Conservation (phyloP, 1,139 yeast genomes). For the Kodamaea sp. region DNA sequence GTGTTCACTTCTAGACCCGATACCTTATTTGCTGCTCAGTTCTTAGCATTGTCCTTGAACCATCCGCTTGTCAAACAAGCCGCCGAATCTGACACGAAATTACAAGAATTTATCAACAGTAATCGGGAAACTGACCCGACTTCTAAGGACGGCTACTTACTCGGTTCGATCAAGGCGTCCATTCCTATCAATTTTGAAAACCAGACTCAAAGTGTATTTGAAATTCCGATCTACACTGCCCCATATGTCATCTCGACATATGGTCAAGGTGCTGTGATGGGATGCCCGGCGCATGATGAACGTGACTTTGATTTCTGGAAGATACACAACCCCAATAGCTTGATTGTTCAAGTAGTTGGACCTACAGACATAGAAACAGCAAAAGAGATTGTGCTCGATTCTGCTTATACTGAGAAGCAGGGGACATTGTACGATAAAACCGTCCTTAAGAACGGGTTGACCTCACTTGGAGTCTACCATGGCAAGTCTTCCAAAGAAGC, state of each 20-base stretch:
- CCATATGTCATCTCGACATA: slow-evolving; percentile 84
- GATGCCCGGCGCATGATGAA: slow-evolving; percentile 91
- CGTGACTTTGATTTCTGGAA: slow-evolving; percentile 84
- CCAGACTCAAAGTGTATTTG: slow-evolving; percentile 13
- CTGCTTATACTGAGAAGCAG: slow-evolving; percentile 51
- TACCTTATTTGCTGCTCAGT: slow-evolving; percentile 80
- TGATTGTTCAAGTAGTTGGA: slow-evolving; percentile 48
- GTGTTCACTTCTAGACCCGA: slow-evolving; percentile 91
- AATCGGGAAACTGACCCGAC: slow-evolving; percentile 40
- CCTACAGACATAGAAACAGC: slow-evolving; percentile 7
- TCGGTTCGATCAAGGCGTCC: slow-evolving; percentile 48
- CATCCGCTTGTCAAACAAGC: slow-evolving; percentile 58
- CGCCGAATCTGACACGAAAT: slow-evolving; percentile 35
- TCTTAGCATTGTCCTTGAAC: slow-evolving; percentile 70
- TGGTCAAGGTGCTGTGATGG: slow-evolving; percentile 96
- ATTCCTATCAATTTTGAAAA: slow-evolving; percentile 58
- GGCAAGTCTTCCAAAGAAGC: slow-evolving; percentile 59
- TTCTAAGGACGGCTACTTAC: slow-evolving; percentile 64
- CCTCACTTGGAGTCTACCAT: slow-evolving; percentile 46
- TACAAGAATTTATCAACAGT: slow-evolving; percentile 47
- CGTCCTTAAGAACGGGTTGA: slow-evolving; percentile 26
- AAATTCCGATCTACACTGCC: slow-evolving; percentile 80
- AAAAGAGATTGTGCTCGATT: neutral
- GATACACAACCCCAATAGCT: slow-evolving; percentile 50
- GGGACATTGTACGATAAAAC: slow-evolving; percentile 52